A percentile compares a stretch with the other conserved stretches of the same genome.
Conservation (phyloP, 306 rosid genomes). For the Fragaria ananassa region DNA sequence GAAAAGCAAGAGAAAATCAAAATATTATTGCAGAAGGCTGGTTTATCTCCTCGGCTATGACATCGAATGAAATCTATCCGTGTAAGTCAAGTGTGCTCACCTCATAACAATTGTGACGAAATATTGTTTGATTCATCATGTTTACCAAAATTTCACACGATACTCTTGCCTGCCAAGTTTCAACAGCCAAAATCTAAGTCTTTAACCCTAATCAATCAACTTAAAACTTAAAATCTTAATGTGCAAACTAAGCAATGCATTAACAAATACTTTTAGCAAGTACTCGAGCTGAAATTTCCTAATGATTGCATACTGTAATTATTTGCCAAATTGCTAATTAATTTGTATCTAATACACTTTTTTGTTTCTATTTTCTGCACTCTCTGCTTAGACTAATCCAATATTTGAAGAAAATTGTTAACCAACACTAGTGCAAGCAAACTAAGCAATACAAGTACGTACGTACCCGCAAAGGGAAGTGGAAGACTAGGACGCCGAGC, state of each 20-base stretch:
- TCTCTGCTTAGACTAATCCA: background rate
- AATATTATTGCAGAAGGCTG: background rate
- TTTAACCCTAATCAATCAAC: background rate
- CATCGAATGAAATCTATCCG: background rate
- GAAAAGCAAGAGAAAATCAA: background rate
- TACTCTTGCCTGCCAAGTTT: conserved; percentile 46
- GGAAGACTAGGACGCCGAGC: conserved; percentile 47
- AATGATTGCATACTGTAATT: background rate
- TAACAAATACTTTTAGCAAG: too few species aligned
- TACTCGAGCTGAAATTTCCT: too few species aligned
- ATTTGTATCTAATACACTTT: background rate
- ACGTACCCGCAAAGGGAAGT: conserved; percentile 55
- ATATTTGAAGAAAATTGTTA: background rate
- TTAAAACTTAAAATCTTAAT: background rate
- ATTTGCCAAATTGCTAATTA: background rate
- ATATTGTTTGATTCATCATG: conserved; percentile 50
- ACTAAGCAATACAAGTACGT: background rate
- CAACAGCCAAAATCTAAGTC: background rate
- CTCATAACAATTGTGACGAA: conserved; percentile 44
- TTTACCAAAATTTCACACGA: conserved; percentile 57
- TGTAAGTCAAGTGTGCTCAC: background rate
- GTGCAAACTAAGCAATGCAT: background rate
- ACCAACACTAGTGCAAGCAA: background rate
- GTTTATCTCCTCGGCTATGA: background rate
- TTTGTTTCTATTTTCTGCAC: too few species aligned